Evolutionary conservation across 495 filamentous ascomycete species (phyloP), one percentile per base, ranked within the genome.

Genomic region (Penicillium canariense): DNA sequence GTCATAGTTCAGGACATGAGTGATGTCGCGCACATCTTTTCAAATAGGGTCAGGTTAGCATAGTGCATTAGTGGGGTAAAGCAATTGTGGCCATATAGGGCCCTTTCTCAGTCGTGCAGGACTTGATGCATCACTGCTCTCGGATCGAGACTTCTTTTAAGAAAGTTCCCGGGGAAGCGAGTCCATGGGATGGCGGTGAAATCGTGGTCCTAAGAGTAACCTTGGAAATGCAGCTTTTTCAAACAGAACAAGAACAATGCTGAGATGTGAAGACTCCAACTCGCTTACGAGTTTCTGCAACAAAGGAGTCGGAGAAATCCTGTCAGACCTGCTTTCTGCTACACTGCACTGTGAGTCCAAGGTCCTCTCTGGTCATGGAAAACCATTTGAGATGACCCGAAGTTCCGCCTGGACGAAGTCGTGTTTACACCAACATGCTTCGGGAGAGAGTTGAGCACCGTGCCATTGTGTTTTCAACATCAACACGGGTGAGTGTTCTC

Each of bases 11-110:
- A 98, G 82, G 78, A 98, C 94, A 79, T 98, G 94, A 75, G 93
- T 97, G 77, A 98, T 98, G 82, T 98, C 93, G 75, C 91, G 91
- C 82, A 98, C 94, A 86, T 98, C 94, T 98, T 96, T 98, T 96
- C 40, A 86, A 48, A 73, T 60, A 65, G 53, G 59, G 64, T 73
- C 71, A 81, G 77, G 90, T 97, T 96, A 97, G 93, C 90, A 73
- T 71, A 76, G 5, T 67, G 69, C 66, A 70, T 72, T 73, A 72
- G 70, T 72, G 39, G 52, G 50, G 30, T 63, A 66, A 74, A 67
- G 75, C 63, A 72, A 77, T 75, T 69, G 72, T 77, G 75, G 71
- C 72, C 68, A 63, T 52, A 64, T 67, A 68, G 71, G 77, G 77
- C 79, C 78, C 68, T 73, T 72, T 81, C 67, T 77, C 71, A 75